A percentile compares a stretch with the other conserved stretches of the same genome.
Conservation (phyloP, 371 early-diverging fungal genomes). For the Cokeromyces recurvatus region DNA sequence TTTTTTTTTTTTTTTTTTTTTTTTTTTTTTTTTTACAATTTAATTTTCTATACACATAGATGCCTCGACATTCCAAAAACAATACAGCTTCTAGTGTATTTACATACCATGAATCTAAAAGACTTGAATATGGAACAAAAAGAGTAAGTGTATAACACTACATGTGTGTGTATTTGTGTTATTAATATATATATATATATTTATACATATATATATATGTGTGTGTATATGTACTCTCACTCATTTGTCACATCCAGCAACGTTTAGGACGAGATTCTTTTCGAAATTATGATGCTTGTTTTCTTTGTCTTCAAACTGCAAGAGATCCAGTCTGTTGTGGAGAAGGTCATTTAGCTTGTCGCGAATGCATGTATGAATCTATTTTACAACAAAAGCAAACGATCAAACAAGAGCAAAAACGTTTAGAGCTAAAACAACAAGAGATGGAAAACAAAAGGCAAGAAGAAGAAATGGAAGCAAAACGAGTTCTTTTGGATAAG, state of each 20-base stretch:
- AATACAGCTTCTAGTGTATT: slow-evolving; percentile 94
- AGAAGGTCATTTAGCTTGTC: slow-evolving; percentile 82
- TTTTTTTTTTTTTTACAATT: neutral
- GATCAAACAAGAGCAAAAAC: slow-evolving; percentile 56
- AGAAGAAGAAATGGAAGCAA: slow-evolving; percentile 41
- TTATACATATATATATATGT: no score
- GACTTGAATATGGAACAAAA: slow-evolving; percentile 89
- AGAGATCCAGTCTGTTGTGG: slow-evolving; percentile 79
- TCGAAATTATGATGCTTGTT: slow-evolving; percentile 85
- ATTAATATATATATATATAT: no score
- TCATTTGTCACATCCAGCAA: slow-evolving; percentile 39
- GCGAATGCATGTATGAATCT: slow-evolving; percentile 86
- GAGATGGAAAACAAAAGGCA: slow-evolving; percentile 52
- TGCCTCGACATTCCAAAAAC: slow-evolving; percentile 95
- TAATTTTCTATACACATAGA: slow-evolving; percentile 21
- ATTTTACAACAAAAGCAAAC: slow-evolving; percentile 85
- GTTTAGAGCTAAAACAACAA: slow-evolving; percentile 64
- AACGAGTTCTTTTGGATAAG: slow-evolving; percentile 46
- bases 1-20: neutral
- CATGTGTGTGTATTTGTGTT: no score
- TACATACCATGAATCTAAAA: slow-evolving; percentile 87
- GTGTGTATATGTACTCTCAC: no score
- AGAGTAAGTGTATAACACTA: slow-evolving; percentile 54
- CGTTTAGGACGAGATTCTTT: slow-evolving; percentile 87
- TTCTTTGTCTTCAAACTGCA: slow-evolving; percentile 85